Conservation (phyloP, 2,329 filamentous ascomycete genomes). For the Metarhizium brunneum region DNA sequence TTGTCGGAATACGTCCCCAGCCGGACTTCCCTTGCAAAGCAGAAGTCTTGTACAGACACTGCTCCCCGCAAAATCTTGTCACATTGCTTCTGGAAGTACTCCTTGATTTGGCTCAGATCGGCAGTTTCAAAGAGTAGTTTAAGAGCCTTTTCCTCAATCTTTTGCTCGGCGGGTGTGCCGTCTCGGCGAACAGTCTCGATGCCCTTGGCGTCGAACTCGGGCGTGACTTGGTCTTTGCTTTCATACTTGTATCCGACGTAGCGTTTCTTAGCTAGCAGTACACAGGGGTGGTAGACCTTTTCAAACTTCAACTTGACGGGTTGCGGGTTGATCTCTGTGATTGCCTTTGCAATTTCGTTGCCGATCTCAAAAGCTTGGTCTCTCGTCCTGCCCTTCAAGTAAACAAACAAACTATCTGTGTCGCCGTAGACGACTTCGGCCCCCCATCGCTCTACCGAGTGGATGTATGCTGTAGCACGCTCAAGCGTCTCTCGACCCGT, state of each 20-base stretch:
- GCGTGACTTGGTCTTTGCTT: slow-evolving; percentile 59
- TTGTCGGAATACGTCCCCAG: slow-evolving; percentile 75
- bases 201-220: slow-evolving; percentile 94
- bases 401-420: slow-evolving; percentile 89
- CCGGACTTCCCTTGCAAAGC: slow-evolving; percentile 86
- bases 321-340: slow-evolving; percentile 83
- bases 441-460: slow-evolving; percentile 77
- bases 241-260: slow-evolving; percentile 99
- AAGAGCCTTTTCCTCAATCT: slow-evolving; percentile 87
- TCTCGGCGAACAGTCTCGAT: slow-evolving; percentile 96
- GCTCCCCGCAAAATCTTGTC: slow-evolving; percentile 83
- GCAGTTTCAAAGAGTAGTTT: slow-evolving; percentile 83
- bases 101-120: slow-evolving; percentile 81
- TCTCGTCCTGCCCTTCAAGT: slow-evolving; percentile 76
- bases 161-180: slow-evolving; percentile 90
- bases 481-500: slow-evolving; percentile 91
- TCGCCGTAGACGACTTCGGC: slow-evolving; percentile 98
- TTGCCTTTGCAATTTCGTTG: slow-evolving; percentile 77
- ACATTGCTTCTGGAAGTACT: slow-evolving; percentile 84
- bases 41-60: slow-evolving; percentile 90
- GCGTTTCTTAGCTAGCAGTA: slow-evolving; percentile 90
- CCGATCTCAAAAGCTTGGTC: slow-evolving; percentile 90
- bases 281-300: slow-evolving; percentile 94
- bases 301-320: slow-evolving; percentile 97
- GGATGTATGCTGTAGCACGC: slow-evolving; percentile 85